phyloP scores from a whole-genome alignment of 1,139 yeast genomes.

The Lodderomyces orthopsilosis region DNA sequence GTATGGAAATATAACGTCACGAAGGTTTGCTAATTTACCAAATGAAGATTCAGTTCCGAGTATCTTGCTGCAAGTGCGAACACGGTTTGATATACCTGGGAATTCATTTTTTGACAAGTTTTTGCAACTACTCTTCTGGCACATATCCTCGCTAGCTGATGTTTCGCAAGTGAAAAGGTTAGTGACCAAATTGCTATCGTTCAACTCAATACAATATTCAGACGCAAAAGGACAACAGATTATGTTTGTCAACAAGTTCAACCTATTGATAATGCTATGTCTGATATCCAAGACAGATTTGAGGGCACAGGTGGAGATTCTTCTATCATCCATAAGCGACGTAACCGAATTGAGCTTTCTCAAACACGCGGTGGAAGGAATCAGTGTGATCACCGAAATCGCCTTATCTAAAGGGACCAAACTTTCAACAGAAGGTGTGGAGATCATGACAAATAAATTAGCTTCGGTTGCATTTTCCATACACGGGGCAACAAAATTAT shows the following conservation, averaged over 20 bases:
- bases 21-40: constrained; percentile 38
- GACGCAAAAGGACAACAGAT: constrained; percentile 24
- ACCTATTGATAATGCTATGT: constrained; percentile 32
- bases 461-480: constrained; percentile 6
- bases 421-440: constrained; percentile 24
- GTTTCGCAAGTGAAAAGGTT: constrained; percentile 30
- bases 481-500: constrained; percentile 20
- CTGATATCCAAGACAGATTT: constrained; percentile 38
- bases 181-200: constrained; percentile 36
- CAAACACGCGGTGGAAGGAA: constrained; percentile 10
- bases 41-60: constrained; percentile 32
- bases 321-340: constrained; percentile 23
- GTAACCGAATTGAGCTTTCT: constrained; percentile 27
- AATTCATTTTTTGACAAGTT: constrained; percentile 38
- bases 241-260: constrained; percentile 39
- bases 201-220: constrained; percentile 34
- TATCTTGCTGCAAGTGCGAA: constrained; percentile 23
- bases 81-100: constrained; percentile 34
- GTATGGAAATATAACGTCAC: constrained; percentile 28
- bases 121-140: constrained; percentile 34
- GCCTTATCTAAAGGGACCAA: constrained; percentile 1
- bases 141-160: constrained; percentile 29
- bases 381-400: neutral
- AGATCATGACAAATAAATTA: neutral
- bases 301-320: constrained; percentile 26